Base-by-base conservation (phyloP, 2,329 filamentous ascomycete genomes). In the Claviceps purpurea region DNA sequence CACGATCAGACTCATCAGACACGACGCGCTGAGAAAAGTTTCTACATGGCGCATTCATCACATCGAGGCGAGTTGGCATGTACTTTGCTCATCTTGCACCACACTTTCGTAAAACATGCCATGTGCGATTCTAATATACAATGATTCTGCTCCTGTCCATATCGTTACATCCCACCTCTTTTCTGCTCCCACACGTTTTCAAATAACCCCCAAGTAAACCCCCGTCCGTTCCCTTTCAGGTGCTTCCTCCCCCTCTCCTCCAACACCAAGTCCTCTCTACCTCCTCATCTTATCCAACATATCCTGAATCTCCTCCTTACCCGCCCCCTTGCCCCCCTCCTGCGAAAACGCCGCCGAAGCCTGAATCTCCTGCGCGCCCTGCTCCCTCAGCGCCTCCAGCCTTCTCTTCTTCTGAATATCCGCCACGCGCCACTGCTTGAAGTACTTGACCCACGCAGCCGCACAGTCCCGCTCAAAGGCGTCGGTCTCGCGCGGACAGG, bases 401-500 rank as follows among this genome's bases (percentile, higher is more conserved):
- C 88, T 85, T 69, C 83, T 75, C 63, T 87, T 84, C 69, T 91
- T 89, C 61, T 95, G 87, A 63, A 87, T 78, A 60, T 98, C 93
- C 70, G 94, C 91, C 39, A 97, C 88, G 62, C 93, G 78, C 71
- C 89, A 86, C 70, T 96, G 90, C 75, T 97, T 96, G 72, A 98
- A 98, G 70, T 98, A 97, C 70, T 89, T 89, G 55, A 96, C 93
- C 93, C 93, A 98, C 65, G 89, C 90, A 54, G 75, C 78, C 18
- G 89, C 89, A 68, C 93, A 98, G 65, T 91, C 87, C 60, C 77
- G 76, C 70, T 95, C 89, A 62, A 97, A 95, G 53, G 74, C 77
- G 34, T 61, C 64, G 24, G 63, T 62, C 65, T 75, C 64, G 43
- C 56, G 53, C 24, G 66, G 64, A 55, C 75, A 78, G 40, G 67